Conservation (phyloP, 106 monocot species). For the Allium sativum region DNA sequence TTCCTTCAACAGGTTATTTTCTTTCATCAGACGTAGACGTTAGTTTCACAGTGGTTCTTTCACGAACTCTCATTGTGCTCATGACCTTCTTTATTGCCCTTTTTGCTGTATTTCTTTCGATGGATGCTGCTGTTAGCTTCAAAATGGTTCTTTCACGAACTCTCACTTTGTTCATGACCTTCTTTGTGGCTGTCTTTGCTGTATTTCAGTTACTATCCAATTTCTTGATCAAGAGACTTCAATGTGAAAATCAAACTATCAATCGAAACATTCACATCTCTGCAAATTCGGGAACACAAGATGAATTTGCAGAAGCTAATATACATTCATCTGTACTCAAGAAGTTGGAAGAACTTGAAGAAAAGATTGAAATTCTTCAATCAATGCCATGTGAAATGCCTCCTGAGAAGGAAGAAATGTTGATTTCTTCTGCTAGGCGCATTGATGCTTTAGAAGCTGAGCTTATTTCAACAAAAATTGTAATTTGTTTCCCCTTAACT, state of each 20-base stretch:
- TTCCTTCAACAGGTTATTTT: background rate
- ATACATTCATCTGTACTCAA: conserved; percentile 22
- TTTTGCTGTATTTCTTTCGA: background rate
- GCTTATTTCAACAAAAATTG: conserved; percentile 85
- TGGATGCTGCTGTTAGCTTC: conserved; percentile 2
- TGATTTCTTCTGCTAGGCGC: conserved; percentile 69
- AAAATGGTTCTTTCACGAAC: conserved; percentile 9
- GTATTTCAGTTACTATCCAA: conserved; percentile 7
- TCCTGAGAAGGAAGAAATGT: conserved; percentile 84
- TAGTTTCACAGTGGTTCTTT: background rate
- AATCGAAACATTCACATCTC: conserved; percentile 7
- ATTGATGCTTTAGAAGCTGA: conserved; percentile 95
- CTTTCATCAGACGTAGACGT: background rate
- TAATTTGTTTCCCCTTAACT: conserved; percentile 6
- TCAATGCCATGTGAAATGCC: conserved; percentile 77
- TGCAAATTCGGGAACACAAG: conserved; percentile 8
- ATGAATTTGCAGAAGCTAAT: conserved; percentile 11
- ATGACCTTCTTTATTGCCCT: background rate
- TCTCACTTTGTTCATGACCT: conserved; percentile 16
- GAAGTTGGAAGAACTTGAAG: conserved; percentile 21
- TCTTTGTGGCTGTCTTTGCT: conserved; percentile 12
- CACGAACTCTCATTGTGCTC: no score
- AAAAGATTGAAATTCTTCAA: conserved; percentile 42
- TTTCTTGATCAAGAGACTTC: conserved; percentile 13
- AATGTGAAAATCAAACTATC: conserved; percentile 10